These are phyloP conservation scores for Corynespora cassiicola DNA, from an alignment of 2,329 filamentous ascomycete species.

Conservation along the genomic window DNA sequence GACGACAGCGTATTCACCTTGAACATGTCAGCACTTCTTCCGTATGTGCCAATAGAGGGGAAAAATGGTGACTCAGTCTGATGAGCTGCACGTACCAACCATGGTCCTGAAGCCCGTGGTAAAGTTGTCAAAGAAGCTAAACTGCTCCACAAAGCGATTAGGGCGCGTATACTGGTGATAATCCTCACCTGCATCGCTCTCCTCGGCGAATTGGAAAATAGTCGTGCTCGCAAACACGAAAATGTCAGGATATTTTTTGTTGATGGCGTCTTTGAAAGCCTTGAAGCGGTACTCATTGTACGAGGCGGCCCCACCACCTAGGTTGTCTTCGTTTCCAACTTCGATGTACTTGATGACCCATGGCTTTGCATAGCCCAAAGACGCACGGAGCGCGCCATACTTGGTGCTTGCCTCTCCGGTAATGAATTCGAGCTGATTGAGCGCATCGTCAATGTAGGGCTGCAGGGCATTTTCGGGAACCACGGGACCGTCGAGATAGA, in stretches of 20 bases:
- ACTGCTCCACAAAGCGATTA: conserved; percentile 22
- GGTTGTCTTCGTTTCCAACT: conserved; percentile 37
- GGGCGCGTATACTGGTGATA: conserved; percentile 49
- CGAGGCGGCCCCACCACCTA: conserved; percentile 13
- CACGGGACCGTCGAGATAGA: conserved; percentile 48
- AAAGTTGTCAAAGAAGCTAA: conserved; percentile 13
- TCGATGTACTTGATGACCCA: conserved; percentile 32
- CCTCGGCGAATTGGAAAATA: conserved; percentile 23
- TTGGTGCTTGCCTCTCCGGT: conserved; percentile 19
- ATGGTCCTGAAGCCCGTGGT: conserved; percentile 11
- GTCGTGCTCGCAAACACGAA: conserved; percentile 30
- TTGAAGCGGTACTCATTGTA: conserved; percentile 24
- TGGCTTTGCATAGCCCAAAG: conserved; percentile 29
- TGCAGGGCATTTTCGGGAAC: conserved; percentile 40
- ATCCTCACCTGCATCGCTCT: conserved; percentile 28
- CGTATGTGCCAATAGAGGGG: neutral
- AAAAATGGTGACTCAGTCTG: neutral
- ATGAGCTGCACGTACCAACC: conserved; percentile 6
- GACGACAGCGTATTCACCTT: conserved; percentile 6
- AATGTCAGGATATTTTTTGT: conserved; percentile 28
- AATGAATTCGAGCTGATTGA: conserved; percentile 33
- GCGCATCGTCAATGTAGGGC: conserved; percentile 34
- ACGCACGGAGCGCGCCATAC: conserved; percentile 26
- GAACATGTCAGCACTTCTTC: conserved; percentile 18
- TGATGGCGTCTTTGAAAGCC: conserved; percentile 23